Percentiles rank a stretch among this genome's conserved stretches.
These are phyloP conservation scores for Arthrobotrys megalospora DNA, from an alignment of 2,329 filamentous ascomycete species.

Conservation along the genomic window DNA sequence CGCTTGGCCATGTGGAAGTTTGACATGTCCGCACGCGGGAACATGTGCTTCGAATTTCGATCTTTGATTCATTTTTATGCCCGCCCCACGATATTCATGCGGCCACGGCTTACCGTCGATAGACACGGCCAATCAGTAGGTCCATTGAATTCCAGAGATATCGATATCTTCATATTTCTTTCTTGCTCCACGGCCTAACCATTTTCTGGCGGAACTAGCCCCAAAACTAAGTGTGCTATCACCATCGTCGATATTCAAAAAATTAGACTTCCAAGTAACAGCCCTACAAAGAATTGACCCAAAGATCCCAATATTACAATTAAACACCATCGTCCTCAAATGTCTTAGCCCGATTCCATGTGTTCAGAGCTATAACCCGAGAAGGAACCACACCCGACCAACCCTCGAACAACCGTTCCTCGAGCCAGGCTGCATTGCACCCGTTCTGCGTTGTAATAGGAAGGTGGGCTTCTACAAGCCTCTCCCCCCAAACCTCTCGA, in stretches of 20 bases:
- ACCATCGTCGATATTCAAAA: not conserved
- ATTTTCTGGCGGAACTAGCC: not conserved
- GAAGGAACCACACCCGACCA: conserved; percentile 58
- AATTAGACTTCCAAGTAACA: conserved; percentile 4
- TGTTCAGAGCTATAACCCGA: conserved; percentile 55
- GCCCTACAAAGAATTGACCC: conserved; percentile 37
- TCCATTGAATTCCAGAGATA: not conserved
- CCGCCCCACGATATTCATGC: conserved; percentile 28
- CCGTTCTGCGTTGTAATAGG: conserved; percentile 52
- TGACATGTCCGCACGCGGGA: conserved; percentile 36
- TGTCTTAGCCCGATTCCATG: conserved; percentile 58
- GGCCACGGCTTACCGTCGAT: conserved; percentile 1
- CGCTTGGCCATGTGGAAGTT: conserved; percentile 48
- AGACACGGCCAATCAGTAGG: not conserved
- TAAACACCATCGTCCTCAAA: conserved; percentile 32
- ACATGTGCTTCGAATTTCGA: conserved; percentile 11
- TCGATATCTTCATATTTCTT: not conserved
- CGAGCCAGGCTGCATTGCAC: conserved; percentile 30
- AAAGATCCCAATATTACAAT: conserved; percentile 34
- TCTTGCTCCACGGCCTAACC: not conserved
- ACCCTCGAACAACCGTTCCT: conserved; percentile 38
- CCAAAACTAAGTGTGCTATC: not conserved
- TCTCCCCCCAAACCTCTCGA: conserved; percentile 30
- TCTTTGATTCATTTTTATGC: conserved; percentile 41
- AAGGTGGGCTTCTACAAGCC: conserved; percentile 44